Conservation (phyloP, 768 basidiomycete genomes). For the Hygrophoropsis aurantiaca region DNA sequence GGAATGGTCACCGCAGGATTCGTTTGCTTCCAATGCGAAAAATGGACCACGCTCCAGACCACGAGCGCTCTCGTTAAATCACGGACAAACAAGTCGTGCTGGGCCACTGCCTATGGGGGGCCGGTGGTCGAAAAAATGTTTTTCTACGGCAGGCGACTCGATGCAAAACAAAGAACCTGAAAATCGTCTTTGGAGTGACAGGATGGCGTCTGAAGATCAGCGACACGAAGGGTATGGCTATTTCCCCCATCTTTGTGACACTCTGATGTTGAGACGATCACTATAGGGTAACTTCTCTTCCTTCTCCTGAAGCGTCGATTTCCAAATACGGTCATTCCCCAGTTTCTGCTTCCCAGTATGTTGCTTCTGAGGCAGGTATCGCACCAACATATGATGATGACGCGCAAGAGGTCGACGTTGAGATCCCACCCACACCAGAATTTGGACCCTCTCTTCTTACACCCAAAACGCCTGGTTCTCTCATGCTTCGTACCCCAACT, state of each 20-base stretch:
- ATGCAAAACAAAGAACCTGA: conserved; percentile 22
- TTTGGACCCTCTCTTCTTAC: conserved; percentile 50
- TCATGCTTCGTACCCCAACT: conserved; percentile 51
- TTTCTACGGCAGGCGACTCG: conserved; percentile 34
- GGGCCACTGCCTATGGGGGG: conserved; percentile 2
- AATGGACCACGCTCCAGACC: conserved; percentile 14
- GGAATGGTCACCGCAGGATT: not conserved
- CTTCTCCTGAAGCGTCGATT: not conserved
- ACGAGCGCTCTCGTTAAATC: conserved; percentile 29
- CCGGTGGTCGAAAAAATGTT: conserved; percentile 38
- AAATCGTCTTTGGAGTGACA: conserved; percentile 26
- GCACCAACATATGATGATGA: conserved; percentile 14
- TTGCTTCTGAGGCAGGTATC: not conserved
- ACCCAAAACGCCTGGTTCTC: conserved; percentile 47
- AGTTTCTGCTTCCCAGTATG: too few species aligned
- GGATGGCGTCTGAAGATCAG: conserved; percentile 7
- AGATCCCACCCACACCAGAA: conserved; percentile 43
- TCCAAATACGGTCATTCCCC: not conserved
- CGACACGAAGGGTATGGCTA: conserved; percentile 7
- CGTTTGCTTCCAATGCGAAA: conserved; percentile 1
- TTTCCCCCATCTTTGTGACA: not conserved
- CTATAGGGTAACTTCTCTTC: not conserved
- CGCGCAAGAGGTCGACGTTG: conserved; percentile 35
- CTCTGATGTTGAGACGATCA: conserved; percentile 1
- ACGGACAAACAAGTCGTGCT: conserved; percentile 8